Evolutionary conservation across 2,329 filamentous ascomycete species (phyloP), one percentile per base, ranked within the genome.

Genomic region (Nigrospora osmanthi): DNA sequence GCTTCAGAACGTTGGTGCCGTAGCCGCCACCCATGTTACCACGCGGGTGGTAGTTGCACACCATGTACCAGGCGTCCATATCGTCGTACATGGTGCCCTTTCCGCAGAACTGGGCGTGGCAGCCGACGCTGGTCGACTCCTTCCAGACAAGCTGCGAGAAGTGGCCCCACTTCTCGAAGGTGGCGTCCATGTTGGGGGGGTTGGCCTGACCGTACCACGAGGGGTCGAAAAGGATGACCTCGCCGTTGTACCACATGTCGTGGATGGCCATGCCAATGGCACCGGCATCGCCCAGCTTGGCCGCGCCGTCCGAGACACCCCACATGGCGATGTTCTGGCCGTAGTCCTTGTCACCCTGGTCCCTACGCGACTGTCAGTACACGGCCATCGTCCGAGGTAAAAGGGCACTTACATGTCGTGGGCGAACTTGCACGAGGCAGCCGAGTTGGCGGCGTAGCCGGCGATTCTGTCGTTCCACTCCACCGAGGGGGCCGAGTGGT

Each of bases 311-410:
- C 34, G 56, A 65, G 28, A 65, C 63, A 40, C 64, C 65, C 60
- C 64, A 74, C 54, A 83, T 82, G 59, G 87, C 91, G 47, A 97
- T 83, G 76, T 97, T 98, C 71, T 98, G 93, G 51, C 93, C 93
- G 60, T 93, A 94, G 38, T 76, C 73, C 45, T 80, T 80, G 42
- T 70, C 73, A 50, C 78, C 78, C 39, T 76, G 69, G 69, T 62
- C 55, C 76, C 81, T 55, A 47, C 36, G 47, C 4, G n/a, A 14
- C 32, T 47, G 57, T 73, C 49, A 73, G 66, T 35, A 35, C 19
- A n/a, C 14, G 10, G 2, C 16, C 11, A 43, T 17, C 11, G 28
- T 1, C 10, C n/a, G n/a, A n/a, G n/a, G n/a, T n/a, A n/a, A n/a
- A n/a, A n/a, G n/a, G n/a, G n/a, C n/a, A 72, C 81, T 71, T 78